These are phyloP conservation scores for Sindora glabra DNA, from an alignment of 306 rosid species.

Conservation along the genomic window DNA sequence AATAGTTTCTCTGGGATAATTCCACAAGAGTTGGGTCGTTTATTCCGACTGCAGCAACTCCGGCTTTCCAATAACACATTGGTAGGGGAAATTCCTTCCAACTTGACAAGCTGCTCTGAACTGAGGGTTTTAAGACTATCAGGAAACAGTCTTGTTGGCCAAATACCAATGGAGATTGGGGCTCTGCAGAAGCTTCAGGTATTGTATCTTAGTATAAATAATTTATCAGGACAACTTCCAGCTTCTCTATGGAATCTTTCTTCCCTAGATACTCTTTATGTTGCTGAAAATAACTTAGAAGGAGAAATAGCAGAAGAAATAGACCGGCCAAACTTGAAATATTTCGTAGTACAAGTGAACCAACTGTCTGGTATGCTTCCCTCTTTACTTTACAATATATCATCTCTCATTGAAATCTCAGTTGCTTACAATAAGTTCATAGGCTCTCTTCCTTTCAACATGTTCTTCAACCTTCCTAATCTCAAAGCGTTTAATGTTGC, in stretches of 20 bases:
- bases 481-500: neutral
- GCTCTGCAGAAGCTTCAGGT: neutral
- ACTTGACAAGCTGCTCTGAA: neutral
- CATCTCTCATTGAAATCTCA: neutral
- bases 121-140: neutral
- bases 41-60: neutral
- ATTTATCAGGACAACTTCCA: neutral
- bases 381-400: conserved; percentile 12
- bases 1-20: neutral
- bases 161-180: neutral
- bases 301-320: neutral
- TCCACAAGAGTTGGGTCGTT: neutral
- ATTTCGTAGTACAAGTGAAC: neutral
- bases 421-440: neutral
- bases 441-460: conserved; percentile 1
- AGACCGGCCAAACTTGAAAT: neutral
- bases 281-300: neutral
- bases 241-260: neutral
- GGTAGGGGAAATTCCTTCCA: neutral
- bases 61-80: neutral
- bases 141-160: neutral
- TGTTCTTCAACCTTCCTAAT: neutral
- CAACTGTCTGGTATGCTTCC: conserved; percentile 1
- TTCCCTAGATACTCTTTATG: neutral
- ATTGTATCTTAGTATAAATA: accelerated